These are phyloP conservation scores for Malassezia japonica DNA, from an alignment of 1,284 basidiomycete genomes.

Conservation along the genomic window DNA sequence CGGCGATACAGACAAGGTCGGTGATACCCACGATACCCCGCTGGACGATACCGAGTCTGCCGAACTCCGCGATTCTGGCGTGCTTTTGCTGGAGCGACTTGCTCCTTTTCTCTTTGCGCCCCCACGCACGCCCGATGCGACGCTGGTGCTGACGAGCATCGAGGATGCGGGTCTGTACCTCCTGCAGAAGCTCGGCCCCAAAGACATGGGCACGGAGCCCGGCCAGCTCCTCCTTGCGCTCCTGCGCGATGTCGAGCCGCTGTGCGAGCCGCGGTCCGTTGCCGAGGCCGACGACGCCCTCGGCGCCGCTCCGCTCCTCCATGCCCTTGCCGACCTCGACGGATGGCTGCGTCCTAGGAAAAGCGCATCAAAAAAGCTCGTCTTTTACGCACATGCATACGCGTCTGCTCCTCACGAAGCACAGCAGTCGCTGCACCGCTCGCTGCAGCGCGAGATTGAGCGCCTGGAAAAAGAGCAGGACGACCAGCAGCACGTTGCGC, in stretches of 20 bases:
- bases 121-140: not conserved
- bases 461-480: conserved; percentile 6
- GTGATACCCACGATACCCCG: not conserved
- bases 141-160: not conserved
- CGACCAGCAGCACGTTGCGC: not conserved
- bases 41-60: not conserved
- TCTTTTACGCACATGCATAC: conserved; percentile 9
- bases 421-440: not conserved
- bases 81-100: not conserved
- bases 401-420: not conserved
- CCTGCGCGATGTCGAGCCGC: not conserved
- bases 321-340: conserved; percentile 10
- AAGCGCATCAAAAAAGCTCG: conserved; percentile 4
- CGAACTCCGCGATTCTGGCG: not conserved
- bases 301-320: not conserved
- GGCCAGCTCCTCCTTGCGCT: conserved; percentile 2
- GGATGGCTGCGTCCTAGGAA: not conserved
- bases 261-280: not conserved
- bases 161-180: conserved; percentile 10
- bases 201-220: not conserved
- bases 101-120: conserved; percentile 6
- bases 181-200: not conserved
- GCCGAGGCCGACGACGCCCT: not conserved
- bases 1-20: no score
- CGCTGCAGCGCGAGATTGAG: not conserved